phyloP scores from a whole-genome alignment of 2,329 filamentous ascomycete genomes.

The Aspergillus sergii region DNA sequence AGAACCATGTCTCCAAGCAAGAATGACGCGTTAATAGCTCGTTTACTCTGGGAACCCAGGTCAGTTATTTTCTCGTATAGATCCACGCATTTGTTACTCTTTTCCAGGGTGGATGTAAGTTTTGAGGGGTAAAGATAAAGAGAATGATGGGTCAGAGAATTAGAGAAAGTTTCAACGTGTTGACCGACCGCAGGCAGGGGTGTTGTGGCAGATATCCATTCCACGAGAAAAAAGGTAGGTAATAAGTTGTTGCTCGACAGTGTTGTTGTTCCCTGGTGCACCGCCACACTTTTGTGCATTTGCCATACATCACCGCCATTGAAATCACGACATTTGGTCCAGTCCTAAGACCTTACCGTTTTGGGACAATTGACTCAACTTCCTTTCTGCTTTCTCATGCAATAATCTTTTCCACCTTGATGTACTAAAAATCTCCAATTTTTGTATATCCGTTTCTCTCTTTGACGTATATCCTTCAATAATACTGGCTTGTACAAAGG shows the following conservation, averaged over 20 bases:
- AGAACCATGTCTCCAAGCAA: slow-evolving; percentile 21
- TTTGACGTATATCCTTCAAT: neutral
- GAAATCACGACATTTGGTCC: slow-evolving; percentile 15
- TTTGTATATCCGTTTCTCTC: neutral
- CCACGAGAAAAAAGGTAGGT: slow-evolving; percentile 16
- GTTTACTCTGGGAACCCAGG: slow-evolving; percentile 37
- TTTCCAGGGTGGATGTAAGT: neutral
- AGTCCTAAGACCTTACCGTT: neutral
- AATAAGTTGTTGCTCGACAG: neutral
- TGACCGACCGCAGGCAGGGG: slow-evolving; percentile 20
- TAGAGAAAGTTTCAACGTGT: neutral
- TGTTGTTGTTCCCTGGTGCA: slow-evolving; percentile 24
- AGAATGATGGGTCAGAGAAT: neutral
- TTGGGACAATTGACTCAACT: slow-evolving; percentile 4
- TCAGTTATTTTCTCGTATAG: slow-evolving; percentile 20
- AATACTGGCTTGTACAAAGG: neutral
- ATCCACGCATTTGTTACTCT: neutral
- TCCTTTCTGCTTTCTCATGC: neutral
- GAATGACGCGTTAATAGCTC: slow-evolving; percentile 28
- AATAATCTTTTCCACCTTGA: neutral
- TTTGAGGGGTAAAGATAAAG: neutral
- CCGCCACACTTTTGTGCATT: slow-evolving; percentile 23
- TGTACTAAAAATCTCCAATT: neutral
- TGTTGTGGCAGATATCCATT: slow-evolving; percentile 18
- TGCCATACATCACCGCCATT: slow-evolving; percentile 10